Evolutionary conservation across 2,329 filamentous ascomycete genomes (phyloP).

Genomic region (Aspergillus puulaauensis): DNA sequence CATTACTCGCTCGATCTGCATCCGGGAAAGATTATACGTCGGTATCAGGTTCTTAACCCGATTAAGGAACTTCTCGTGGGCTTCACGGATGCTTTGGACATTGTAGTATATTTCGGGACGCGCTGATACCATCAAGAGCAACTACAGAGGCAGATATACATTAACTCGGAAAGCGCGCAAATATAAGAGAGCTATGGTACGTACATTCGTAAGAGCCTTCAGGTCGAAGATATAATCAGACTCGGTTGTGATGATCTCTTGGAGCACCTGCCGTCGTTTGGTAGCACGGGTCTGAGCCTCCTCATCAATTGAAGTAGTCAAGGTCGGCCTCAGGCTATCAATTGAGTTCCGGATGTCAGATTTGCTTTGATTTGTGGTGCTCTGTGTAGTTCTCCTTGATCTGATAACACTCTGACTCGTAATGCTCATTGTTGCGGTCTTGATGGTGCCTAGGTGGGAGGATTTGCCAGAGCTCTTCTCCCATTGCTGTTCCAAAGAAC

Average conservation of each 20-base stretch:
- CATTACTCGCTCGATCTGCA: constrained; percentile 21
- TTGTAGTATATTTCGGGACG: constrained; percentile 75
- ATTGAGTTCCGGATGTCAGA: constrained; percentile 65
- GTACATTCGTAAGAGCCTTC: constrained; percentile 80
- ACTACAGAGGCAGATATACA: constrained; percentile 45
- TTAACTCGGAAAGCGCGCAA: neutral
- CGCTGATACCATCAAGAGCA: constrained; percentile 73
- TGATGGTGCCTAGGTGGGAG: constrained; percentile 75
- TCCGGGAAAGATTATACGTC: constrained; percentile 47
- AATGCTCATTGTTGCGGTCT: constrained; percentile 77
- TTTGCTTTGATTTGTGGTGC: constrained; percentile 54
- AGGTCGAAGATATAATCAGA: constrained; percentile 86
- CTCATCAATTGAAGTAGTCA: constrained; percentile 59
- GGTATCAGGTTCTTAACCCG: constrained; percentile 72
- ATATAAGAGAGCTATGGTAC: constrained; percentile 21
- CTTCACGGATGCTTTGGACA: constrained; percentile 72
- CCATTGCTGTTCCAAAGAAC: constrained; percentile 41
- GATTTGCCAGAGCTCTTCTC: constrained; percentile 74
- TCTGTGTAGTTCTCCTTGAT: constrained; percentile 59
- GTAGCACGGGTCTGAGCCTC: constrained; percentile 69
- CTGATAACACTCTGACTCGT: constrained; percentile 68
- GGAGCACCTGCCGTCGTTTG: constrained; percentile 75
- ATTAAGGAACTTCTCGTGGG: constrained; percentile 78
- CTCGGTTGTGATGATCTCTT: constrained; percentile 83
- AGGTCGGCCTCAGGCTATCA: constrained; percentile 53